A percentile compares a stretch with the other conserved stretches of the same genome.
Evolutionary conservation across 495 filamentous ascomycete species (phyloP).

Genomic region (Neurospora discreta): DNA sequence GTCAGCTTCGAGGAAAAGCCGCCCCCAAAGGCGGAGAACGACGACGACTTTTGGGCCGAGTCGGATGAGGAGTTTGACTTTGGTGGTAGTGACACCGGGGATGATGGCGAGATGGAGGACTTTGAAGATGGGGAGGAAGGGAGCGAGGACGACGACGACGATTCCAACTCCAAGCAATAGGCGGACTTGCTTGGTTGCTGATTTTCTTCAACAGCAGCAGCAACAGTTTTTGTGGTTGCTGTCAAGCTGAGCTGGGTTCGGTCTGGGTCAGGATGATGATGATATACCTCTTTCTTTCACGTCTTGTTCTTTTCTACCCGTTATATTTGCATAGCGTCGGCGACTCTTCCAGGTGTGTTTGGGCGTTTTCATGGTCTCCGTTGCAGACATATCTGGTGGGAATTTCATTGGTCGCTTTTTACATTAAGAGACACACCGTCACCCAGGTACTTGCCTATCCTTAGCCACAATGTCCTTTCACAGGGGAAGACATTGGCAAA

Average conservation of each 20-base stretch:
- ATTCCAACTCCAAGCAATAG: constrained; percentile 12
- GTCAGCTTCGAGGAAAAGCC: constrained; percentile 50
- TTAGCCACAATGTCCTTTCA: not conserved
- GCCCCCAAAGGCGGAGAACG: constrained; percentile 55
- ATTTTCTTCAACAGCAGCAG: not conserved
- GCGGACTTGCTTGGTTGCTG: not conserved
- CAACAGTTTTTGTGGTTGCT: not conserved
- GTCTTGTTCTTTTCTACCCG: constrained; percentile 2
- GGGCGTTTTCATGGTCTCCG: not conserved
- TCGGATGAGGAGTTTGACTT: constrained; percentile 73
- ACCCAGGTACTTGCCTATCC: not conserved
- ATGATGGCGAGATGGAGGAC: constrained; percentile 46
- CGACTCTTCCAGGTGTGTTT: not conserved
- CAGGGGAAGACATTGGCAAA: not conserved
- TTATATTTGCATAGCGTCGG: constrained; percentile 23
- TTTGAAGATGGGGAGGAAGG: constrained; percentile 35
- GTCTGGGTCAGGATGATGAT: not conserved
- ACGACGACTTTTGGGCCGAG: constrained; percentile 75
- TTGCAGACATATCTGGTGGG: not conserved
- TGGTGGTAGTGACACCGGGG: constrained; percentile 56
- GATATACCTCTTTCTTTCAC: not conserved
- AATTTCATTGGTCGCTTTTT: not conserved
- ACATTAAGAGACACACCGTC: not conserved
- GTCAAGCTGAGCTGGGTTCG: not conserved
- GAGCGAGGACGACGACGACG: constrained; percentile 33